Evolutionary conservation across 73 alveolate genomes (phyloP).

Genomic region (Halteria grandinella): DNA sequence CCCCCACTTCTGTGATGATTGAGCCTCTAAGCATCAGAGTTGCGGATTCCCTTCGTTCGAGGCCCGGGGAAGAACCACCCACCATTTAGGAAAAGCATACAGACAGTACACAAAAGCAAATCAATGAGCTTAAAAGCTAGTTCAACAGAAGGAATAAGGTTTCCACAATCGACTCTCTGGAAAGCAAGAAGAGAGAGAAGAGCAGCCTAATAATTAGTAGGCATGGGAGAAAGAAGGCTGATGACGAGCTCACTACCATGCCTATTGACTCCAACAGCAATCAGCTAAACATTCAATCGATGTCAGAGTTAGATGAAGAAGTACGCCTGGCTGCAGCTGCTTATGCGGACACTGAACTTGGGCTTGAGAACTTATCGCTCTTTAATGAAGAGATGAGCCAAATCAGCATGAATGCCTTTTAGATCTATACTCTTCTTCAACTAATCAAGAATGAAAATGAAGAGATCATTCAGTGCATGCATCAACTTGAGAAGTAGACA

Average conservation of each 20-base stretch:
- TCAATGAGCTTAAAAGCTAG: constrained; percentile 23
- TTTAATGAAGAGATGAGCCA: constrained; percentile 61
- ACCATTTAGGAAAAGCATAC: background rate
- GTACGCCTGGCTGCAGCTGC: constrained; percentile 11
- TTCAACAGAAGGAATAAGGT: constrained; percentile 19
- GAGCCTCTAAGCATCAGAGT: too few relatives aligned
- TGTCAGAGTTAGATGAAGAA: constrained; percentile 1
- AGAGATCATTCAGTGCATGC: constrained; percentile 27
- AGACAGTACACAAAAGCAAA: background rate
- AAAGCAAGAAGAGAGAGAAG: constrained; percentile 21
- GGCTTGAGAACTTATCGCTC: constrained; percentile 19
- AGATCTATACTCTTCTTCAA: constrained; percentile 43
- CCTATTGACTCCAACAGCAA: background rate
- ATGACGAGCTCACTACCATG: background rate
- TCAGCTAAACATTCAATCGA: background rate
- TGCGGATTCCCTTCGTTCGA: background rate
- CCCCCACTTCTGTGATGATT: background rate
- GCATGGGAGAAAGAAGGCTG: background rate
- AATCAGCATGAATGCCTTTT: constrained; percentile 47
- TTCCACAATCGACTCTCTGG: constrained; percentile 36
- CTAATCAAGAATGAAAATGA: constrained; percentile 42
- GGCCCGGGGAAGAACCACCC: background rate
- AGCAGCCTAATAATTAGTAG: background rate
- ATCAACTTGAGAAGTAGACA: constrained; percentile 21
- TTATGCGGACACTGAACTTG: constrained; percentile 40